Evolutionary conservation across 2,329 filamentous ascomycete species (phyloP).

Genomic region (Falciphora oryzae): DNA sequence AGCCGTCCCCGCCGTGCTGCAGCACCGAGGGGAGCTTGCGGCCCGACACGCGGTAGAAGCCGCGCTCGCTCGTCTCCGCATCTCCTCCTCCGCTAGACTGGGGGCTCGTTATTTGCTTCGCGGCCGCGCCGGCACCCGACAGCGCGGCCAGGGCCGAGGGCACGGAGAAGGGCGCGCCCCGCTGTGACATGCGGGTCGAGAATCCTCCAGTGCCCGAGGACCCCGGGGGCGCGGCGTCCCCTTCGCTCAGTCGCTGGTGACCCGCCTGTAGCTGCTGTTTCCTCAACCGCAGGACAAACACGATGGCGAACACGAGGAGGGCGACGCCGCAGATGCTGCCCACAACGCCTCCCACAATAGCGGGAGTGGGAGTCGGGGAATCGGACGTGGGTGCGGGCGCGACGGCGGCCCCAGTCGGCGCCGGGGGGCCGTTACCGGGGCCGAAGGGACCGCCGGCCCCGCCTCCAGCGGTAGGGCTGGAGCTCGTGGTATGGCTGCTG

Average conservation of each 20-base stretch:
- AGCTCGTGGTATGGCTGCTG: not conserved
- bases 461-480: slow-evolving; percentile 8
- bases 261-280: slow-evolving; percentile 37
- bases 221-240: slow-evolving; percentile 17
- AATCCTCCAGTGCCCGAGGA: not conserved
- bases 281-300: slow-evolving; percentile 51
- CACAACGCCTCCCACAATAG: slow-evolving; percentile 50
- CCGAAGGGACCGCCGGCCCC: slow-evolving; percentile 17
- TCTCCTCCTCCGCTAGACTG: slow-evolving; percentile 44
- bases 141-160: slow-evolving; percentile 43
- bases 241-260: slow-evolving; percentile 37
- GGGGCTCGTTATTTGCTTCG: slow-evolving; percentile 30
- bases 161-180: slow-evolving; percentile 38
- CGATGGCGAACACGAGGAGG: slow-evolving; percentile 46
- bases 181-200: slow-evolving; percentile 39
- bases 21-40: slow-evolving; percentile 59
- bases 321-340: slow-evolving; percentile 54
- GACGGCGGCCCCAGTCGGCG: slow-evolving; percentile 18
- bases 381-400: slow-evolving; percentile 18
- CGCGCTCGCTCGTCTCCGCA: slow-evolving; percentile 34
- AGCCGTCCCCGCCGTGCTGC: slow-evolving; percentile 57
- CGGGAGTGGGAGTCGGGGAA: slow-evolving; percentile 21
- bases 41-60: slow-evolving; percentile 61
- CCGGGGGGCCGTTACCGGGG: slow-evolving; percentile 19
- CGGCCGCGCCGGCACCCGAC: slow-evolving; percentile 26